Conservation (phyloP, 2,329 filamentous ascomycete species). For the Penicillium expansum region DNA sequence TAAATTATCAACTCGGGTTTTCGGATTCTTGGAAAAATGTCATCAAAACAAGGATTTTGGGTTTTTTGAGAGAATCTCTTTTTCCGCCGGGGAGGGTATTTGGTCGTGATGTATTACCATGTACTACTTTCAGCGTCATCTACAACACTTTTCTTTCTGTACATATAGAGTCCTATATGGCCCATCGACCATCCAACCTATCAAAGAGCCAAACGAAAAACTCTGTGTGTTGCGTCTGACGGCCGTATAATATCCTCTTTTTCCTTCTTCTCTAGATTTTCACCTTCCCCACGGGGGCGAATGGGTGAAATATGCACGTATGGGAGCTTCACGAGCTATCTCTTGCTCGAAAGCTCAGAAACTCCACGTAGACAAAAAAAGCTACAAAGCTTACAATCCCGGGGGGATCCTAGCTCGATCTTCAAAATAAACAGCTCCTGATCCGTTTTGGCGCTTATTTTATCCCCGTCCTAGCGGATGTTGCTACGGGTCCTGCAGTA, state of each 20-base stretch:
- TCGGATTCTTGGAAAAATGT: constrained; percentile 12
- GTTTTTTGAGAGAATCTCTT: constrained; percentile 12
- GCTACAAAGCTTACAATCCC: background rate
- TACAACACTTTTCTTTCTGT: constrained; percentile 31
- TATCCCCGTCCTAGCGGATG: background rate
- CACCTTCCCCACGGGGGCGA: background rate
- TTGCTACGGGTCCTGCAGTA: constrained; percentile 6
- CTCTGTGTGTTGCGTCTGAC: constrained; percentile 29
- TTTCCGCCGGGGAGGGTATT: constrained; percentile 29
- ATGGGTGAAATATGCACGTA: constrained; percentile 1
- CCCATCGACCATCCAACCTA: constrained; percentile 28
- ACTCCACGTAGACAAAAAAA: constrained; percentile 10
- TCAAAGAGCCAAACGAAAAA: constrained; percentile 30
- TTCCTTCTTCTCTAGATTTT: background rate
- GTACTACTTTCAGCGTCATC: constrained; percentile 33
- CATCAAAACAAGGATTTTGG: constrained; percentile 11
- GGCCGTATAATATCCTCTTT: constrained; percentile 19
- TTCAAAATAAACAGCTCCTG: constrained; percentile 1
- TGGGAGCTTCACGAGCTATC: background rate
- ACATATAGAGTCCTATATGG: constrained; percentile 32
- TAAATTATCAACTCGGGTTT: constrained; percentile 27
- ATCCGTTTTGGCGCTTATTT: background rate
- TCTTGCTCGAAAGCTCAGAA: background rate
- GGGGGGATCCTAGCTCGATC: background rate
- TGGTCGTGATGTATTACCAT: constrained; percentile 34